These are phyloP conservation scores for Lichtheimia corymbifera DNA, from an alignment of 371 early-diverging fungal genomes.

Conservation along the genomic window DNA sequence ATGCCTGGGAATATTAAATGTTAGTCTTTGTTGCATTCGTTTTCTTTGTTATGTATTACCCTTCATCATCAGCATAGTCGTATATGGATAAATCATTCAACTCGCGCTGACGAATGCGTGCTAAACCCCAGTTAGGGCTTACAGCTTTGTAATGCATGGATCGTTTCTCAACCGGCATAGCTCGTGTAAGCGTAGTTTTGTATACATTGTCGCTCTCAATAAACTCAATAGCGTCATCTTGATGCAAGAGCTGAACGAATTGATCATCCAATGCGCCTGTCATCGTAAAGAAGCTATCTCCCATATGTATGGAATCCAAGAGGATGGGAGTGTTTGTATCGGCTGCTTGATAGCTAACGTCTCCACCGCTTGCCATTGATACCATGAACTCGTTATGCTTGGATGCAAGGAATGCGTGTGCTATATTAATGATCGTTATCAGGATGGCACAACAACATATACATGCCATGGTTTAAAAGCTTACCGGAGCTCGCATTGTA, in stretches of 20 bases:
- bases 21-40: background rate
- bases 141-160: background rate
- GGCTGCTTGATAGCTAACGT: constrained; percentile 1
- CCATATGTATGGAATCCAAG: constrained; percentile 16
- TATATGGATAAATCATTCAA: constrained; percentile 5
- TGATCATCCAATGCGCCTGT: constrained; percentile 12
- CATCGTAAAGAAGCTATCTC: constrained; percentile 11
- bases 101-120: constrained; percentile 16
- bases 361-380: background rate
- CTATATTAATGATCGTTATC: background rate
- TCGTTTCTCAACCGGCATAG: background rate
- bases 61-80: constrained; percentile 16
- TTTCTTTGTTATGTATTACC: constrained; percentile 3
- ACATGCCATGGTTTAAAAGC: constrained; percentile 1
- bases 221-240: constrained; percentile 15
- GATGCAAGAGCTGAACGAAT: constrained; percentile 16
- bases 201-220: constrained; percentile 24
- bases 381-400: constrained; percentile 11
- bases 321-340: constrained; percentile 2
- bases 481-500: background rate
- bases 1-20: background rate
- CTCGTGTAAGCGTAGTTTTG: constrained; percentile 6
- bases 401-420: constrained; percentile 9
- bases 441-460: background rate
- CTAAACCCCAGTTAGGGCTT: constrained; percentile 23